Percentiles rank a stretch among this genome's conserved stretches.
phyloP scores from a whole-genome alignment of 225 moss, liverwort and hornwort genomes.

The Anthoceros angustus region DNA sequence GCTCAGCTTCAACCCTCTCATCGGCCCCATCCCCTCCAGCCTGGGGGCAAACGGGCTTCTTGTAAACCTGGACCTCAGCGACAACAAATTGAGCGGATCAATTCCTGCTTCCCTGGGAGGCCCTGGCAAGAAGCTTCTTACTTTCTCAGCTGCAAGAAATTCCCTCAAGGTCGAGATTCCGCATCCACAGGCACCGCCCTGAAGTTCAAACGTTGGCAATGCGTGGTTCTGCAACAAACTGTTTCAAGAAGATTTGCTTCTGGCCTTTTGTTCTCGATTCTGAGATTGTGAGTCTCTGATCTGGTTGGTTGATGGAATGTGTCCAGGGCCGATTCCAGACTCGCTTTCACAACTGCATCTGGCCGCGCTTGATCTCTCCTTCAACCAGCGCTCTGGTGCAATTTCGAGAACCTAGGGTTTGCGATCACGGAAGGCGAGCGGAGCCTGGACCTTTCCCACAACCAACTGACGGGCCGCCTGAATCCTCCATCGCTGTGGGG shows the following conservation, averaged over 20 bases:
- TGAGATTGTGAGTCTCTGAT: too few species aligned
- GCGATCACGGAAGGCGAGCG: background rate
- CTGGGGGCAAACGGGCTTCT: constrained; percentile 4
- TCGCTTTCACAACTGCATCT: constrained; percentile 2
- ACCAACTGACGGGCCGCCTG: constrained; percentile 12
- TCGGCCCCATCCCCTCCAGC: constrained; percentile 11
- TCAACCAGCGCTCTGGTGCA: constrained; percentile 13
- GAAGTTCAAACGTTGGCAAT: background rate
- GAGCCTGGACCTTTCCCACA: constrained; percentile 12
- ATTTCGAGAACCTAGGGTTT: constrained; percentile 4
- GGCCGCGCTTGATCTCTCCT: constrained; percentile 10
- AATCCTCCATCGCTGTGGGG: constrained; percentile 11
- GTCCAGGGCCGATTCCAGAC: constrained; percentile 11
- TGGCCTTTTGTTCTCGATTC: too few species aligned
- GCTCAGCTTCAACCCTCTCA: constrained; percentile 7
- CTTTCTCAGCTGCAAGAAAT: background rate
- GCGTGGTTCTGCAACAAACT: too few species aligned
- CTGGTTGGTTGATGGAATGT: background rate
- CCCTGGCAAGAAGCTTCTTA: background rate
- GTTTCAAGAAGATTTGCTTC: background rate
- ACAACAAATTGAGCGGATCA: constrained; percentile 6
- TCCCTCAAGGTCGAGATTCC: background rate
- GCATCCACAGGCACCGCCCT: background rate
- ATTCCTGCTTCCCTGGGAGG: background rate
- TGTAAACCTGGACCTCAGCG: background rate